A percentile compares a stretch with the other conserved stretches of the same genome.
These are phyloP conservation scores for Massariosphaeria phaeospora DNA, from an alignment of 495 filamentous ascomycete genomes.

Conservation along the genomic window DNA sequence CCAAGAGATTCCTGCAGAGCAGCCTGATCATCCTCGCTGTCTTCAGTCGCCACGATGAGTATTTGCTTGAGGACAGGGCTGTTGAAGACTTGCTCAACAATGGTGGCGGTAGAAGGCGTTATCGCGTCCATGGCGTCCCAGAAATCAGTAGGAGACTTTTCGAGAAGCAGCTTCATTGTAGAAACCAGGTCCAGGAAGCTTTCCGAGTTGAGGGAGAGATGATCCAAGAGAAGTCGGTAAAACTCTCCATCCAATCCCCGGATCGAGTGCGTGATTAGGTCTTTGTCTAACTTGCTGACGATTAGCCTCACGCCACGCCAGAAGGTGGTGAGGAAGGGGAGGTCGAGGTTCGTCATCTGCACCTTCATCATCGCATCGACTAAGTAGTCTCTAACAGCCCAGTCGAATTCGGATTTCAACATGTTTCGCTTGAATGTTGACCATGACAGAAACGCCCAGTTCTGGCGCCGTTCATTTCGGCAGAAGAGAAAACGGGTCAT, in stretches of 20 bases:
- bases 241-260: slow-evolving; percentile 74
- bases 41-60: slow-evolving; percentile 52
- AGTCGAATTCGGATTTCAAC: slow-evolving; percentile 68
- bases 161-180: slow-evolving; percentile 61
- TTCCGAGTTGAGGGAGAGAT: slow-evolving; percentile 58
- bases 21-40: slow-evolving; percentile 52
- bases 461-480: slow-evolving; percentile 50
- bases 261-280: slow-evolving; percentile 70
- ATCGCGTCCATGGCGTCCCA: slow-evolving; percentile 82
- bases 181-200: slow-evolving; percentile 59
- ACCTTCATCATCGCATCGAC: slow-evolving; percentile 39
- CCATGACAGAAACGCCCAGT: slow-evolving; percentile 69
- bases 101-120: slow-evolving; percentile 54
- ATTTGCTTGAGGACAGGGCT: slow-evolving; percentile 62
- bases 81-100: slow-evolving; percentile 72
- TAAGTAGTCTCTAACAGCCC: slow-evolving; percentile 69
- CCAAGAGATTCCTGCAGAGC: slow-evolving; percentile 55
- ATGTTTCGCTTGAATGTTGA: slow-evolving; percentile 53
- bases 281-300: slow-evolving; percentile 62
- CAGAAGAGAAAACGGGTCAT: slow-evolving; percentile 79
- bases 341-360: slow-evolving; percentile 42
- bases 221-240: slow-evolving; percentile 69
- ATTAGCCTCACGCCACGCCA: slow-evolving; percentile 73
- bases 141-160: slow-evolving; percentile 69
- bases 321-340: slow-evolving; percentile 55